Conservation (phyloP, 345 rosid species). For the Balakata baccata region DNA sequence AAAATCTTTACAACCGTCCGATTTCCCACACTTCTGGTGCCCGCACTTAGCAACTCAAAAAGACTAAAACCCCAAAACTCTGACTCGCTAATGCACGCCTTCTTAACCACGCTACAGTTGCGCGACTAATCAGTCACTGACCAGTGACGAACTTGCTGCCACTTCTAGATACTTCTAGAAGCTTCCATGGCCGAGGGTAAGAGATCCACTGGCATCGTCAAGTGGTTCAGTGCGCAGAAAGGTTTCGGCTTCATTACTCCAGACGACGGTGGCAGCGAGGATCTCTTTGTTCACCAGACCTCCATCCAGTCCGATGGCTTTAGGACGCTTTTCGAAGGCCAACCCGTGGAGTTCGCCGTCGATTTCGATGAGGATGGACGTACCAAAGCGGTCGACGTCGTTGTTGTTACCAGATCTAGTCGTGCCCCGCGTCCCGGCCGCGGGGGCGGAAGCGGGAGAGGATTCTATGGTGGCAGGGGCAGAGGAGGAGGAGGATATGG, state of each 20-base stretch:
- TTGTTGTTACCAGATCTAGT: constrained; percentile 27
- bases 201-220: constrained; percentile 54
- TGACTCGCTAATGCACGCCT: neutral
- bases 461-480: constrained; percentile 20
- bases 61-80: neutral
- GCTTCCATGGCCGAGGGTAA: constrained; percentile 42
- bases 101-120: neutral
- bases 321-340: constrained; percentile 60
- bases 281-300: constrained; percentile 68
- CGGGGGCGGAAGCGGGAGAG: constrained; percentile 17
- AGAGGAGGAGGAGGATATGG: constrained; percentile 21
- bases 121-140: neutral
- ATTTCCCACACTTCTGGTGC: constrained; percentile 6
- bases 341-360: constrained; percentile 49
- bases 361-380: constrained; percentile 55
- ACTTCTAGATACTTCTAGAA: constrained; percentile 26
- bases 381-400: constrained; percentile 51
- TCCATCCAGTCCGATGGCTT: constrained; percentile 62
- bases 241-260: constrained; percentile 73
- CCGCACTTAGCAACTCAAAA: neutral
- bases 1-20: neutral
- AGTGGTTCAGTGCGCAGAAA: constrained; percentile 71
- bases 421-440: constrained; percentile 23
- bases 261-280: constrained; percentile 52
- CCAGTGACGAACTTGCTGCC: neutral